phyloP scores from a whole-genome alignment of 140 eudicot species.

The Flaveria floridana region DNA sequence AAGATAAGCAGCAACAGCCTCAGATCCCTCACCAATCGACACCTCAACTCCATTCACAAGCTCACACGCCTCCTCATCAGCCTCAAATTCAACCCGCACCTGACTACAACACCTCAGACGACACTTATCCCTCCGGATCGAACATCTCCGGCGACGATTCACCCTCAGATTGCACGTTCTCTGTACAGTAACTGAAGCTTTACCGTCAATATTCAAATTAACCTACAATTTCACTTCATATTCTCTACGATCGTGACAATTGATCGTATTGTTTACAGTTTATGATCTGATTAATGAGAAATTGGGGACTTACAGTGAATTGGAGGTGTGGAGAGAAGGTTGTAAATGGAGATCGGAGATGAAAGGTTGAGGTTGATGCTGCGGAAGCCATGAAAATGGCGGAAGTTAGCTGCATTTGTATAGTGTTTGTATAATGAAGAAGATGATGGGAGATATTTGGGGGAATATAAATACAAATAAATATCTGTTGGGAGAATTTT shows the following conservation, averaged over 20 bases:
- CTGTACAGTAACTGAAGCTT: constrained; percentile 72
- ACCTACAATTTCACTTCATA: neutral
- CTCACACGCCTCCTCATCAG: constrained; percentile 81
- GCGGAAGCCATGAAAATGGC: constrained; percentile 36
- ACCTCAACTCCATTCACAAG: constrained; percentile 75
- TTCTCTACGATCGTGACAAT: neutral
- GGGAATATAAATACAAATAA: constrained; percentile 18
- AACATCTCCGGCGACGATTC: constrained; percentile 27
- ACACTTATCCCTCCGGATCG: constrained; percentile 19
- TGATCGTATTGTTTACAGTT: neutral
- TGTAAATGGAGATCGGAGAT: constrained; percentile 19
- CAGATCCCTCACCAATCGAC: constrained; percentile 68
- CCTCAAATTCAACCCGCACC: constrained; percentile 44
- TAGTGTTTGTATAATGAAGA: constrained; percentile 15
- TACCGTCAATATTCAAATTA: constrained; percentile 44
- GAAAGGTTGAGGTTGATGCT: constrained; percentile 26
- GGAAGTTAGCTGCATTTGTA: constrained; percentile 33
- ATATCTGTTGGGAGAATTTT: constrained; percentile 26
- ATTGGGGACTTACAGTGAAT: constrained; percentile 31
- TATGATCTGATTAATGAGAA: constrained; percentile 10
- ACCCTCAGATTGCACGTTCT: constrained; percentile 36
- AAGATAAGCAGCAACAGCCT: constrained; percentile 54
- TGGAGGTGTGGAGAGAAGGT: constrained; percentile 27
- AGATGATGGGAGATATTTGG: constrained; percentile 30
- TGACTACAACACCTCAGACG: constrained; percentile 39